phyloP scores from a whole-genome alignment of 345 rosid species.

The Sisymbrium altissimum region DNA sequence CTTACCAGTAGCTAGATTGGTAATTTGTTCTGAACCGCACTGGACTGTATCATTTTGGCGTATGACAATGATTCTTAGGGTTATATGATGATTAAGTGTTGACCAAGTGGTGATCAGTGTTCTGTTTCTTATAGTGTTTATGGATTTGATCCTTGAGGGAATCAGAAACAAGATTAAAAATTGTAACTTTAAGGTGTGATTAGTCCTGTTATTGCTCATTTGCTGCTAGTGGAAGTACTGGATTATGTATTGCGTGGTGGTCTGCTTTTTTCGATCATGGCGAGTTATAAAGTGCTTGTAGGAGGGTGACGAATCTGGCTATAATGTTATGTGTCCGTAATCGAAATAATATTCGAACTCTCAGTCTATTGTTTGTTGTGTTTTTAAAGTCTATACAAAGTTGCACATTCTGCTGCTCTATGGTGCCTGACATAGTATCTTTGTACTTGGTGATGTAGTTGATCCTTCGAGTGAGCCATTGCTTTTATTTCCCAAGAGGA shows the following conservation, averaged over 20 bases:
- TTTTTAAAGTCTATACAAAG: too few species aligned
- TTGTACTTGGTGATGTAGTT: slow-evolving; percentile 39
- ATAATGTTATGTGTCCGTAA: neutral
- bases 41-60: neutral
- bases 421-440: neutral
- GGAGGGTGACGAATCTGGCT: neutral
- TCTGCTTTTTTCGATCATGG: slow-evolving; percentile 5
- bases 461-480: slow-evolving; percentile 71
- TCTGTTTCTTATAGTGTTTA: neutral
- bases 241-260: neutral
- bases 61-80: neutral
- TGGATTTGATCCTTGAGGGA: neutral
- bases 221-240: neutral
- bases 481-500: slow-evolving; percentile 73
- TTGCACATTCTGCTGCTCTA: neutral
- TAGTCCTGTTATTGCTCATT: neutral
- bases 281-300: neutral
- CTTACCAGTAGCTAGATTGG: slow-evolving; percentile 6
- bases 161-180: neutral
- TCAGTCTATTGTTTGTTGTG: neutral
- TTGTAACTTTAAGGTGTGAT: neutral
- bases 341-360: neutral
- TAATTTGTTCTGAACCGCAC: neutral
- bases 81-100: neutral
- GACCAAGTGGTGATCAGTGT: neutral